Evolutionary conservation across 768 basidiomycete genomes (phyloP).

Genomic region (Sporobolomyces roseus): DNA sequence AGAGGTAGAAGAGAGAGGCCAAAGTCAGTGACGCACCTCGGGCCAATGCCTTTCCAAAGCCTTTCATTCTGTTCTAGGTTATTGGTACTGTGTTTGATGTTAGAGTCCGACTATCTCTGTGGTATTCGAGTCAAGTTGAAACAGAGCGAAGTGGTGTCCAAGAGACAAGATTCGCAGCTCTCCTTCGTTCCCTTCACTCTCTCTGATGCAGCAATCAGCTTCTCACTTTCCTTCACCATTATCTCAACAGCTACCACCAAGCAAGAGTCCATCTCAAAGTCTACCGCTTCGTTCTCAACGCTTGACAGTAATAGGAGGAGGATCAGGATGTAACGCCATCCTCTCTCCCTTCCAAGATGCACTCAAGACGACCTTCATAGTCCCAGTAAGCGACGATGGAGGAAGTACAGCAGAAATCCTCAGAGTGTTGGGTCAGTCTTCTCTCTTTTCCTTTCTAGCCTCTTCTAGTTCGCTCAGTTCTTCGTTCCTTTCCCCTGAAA

Average conservation of each 20-base stretch:
- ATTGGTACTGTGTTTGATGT: no score
- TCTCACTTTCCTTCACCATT: no score
- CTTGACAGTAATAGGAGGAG: slow-evolving; percentile 32
- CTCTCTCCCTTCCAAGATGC: slow-evolving; percentile 12
- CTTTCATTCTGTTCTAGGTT: slow-evolving; percentile 63
- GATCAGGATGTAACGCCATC: slow-evolving; percentile 34
- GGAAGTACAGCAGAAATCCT: slow-evolving; percentile 30
- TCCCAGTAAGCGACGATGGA: slow-evolving; percentile 39
- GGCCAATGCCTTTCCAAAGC: slow-evolving; percentile 67
- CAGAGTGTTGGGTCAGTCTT: slow-evolving; percentile 21
- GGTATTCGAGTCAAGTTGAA: no score
- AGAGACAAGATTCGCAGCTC: no score
- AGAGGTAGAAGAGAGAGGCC: slow-evolving; percentile 4
- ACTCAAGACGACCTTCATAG: slow-evolving; percentile 5
- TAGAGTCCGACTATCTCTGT: no score
- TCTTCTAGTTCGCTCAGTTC: not conserved
- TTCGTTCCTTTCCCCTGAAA: no score
- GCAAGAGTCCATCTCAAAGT: no score
- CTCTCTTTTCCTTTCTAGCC: not conserved
- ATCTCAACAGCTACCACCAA: no score
- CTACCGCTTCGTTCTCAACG: not conserved
- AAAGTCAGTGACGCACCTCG: slow-evolving; percentile 55
- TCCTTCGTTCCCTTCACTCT: no score
- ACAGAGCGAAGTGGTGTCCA: no score
- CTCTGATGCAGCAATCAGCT: no score